Conservation (phyloP, 192 early-diverging fungal genomes). For the Paraglomus brasilianum region DNA sequence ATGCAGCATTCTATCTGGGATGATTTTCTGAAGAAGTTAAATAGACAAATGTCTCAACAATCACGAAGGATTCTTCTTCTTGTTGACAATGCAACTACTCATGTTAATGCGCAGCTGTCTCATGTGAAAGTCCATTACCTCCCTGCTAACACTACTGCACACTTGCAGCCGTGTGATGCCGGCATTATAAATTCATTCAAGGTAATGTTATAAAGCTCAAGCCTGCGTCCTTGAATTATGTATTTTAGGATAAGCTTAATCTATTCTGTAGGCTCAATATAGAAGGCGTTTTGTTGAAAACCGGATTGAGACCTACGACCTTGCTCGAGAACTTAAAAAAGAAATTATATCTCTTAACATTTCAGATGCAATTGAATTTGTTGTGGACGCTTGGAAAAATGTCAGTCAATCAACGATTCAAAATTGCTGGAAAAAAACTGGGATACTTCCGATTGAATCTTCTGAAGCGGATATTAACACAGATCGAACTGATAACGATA, state of each 20-base stretch:
- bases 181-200: neutral
- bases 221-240: no score
- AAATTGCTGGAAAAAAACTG: conserved; percentile 8
- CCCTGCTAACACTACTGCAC: conserved; percentile 2
- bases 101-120: neutral
- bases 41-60: neutral
- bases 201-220: no score
- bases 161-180: conserved; percentile 1
- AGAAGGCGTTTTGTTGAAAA: neutral
- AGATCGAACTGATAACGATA: no score
- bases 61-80: neutral
- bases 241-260: no score
- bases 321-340: neutral
- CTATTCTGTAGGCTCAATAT: neutral
- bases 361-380: conserved; percentile 13
- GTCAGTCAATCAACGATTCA: neutral
- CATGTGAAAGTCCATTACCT: neutral
- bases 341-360: neutral
- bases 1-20: conserved; percentile 12
- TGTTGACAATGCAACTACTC: neutral
- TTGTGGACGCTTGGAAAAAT: neutral
- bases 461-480: no score
- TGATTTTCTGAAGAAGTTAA: neutral
- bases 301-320: neutral
- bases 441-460: neutral